Base-by-base conservation (phyloP, 202 grass and related monocot species). In the Miscanthus sacchariflorus region DNA sequence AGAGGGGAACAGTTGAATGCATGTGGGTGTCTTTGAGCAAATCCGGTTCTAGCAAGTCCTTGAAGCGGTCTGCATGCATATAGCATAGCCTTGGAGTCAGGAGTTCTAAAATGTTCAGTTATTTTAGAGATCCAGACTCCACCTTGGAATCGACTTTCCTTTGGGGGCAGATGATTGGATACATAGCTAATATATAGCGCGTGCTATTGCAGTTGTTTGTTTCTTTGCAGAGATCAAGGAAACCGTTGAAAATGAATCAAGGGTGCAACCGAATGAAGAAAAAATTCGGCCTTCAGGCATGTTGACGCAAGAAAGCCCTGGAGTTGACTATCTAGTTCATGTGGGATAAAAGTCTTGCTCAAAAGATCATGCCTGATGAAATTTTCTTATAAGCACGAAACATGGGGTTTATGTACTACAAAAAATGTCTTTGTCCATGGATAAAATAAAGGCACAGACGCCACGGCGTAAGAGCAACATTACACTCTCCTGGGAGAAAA, bases 231-330 rank as follows among this genome's bases (percentile, higher is more conserved):
- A 72, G 9, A 43, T 21, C 19, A 72, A 23, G 19, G 70, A 24
- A 72, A 43, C 70, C 38, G 10, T 72, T 72, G 70, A 72, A 72
- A 72, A 43, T 43, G 40, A 43, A 17, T 68, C 70, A 43, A 12
- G 4, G 19, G 9, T 12, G 10, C 19, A 43, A 10, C 70, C 9
- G 52, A 56, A 56, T 56, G 38, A 39, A 39, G 38, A 39, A 39
- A 39, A 39, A 39, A 6, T 39, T 39, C 0, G 38, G 38, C 38
- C 38, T 39, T 39, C 38, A 39, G 38, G 38, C 38, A 39, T 39
- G 38, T 39, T 39, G 38, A 39, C 5, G 38, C 38, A 39, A 39
- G 38, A 39, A 39, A 39, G 38, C 38, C 38, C 38, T 6, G 38
- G 38, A 39, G 6, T 39, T 39, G 38, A 39, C 38, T 39, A 39